Evolutionary conservation across 495 filamentous ascomycete genomes (phyloP).

Genomic region (Annulohypoxylon nitens): DNA sequence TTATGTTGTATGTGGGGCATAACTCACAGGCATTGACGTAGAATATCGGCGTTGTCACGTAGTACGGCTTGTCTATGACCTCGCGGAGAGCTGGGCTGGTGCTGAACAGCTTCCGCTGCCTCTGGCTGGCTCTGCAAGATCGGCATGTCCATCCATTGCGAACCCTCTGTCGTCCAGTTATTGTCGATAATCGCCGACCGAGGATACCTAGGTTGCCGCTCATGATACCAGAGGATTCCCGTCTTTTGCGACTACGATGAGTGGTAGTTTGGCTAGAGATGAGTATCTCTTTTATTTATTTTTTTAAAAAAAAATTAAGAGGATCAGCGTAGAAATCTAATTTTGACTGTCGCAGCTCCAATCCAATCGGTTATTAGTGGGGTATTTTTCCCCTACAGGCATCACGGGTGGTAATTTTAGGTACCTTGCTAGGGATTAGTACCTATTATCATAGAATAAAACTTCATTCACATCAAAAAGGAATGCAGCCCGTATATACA

Average conservation of each 20-base stretch:
- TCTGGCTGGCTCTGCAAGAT: conserved; percentile 40
- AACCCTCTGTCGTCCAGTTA: conserved; percentile 16
- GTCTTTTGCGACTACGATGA: neutral
- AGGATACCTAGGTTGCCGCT: conserved; percentile 32
- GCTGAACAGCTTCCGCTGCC: conserved; percentile 39
- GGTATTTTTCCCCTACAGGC: too few relatives aligned
- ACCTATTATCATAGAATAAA: too few relatives aligned
- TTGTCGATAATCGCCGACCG: conserved; percentile 32
- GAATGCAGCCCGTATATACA: neutral
- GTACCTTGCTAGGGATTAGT: too few relatives aligned
- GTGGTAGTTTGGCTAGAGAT: neutral
- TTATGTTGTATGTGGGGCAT: neutral
- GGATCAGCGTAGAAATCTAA: conserved; percentile 20
- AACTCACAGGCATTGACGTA: conserved; percentile 94
- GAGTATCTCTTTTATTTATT: neutral
- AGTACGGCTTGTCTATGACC: conserved; percentile 81
- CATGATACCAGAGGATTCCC: conserved; percentile 35
- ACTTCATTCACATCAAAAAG: too few relatives aligned
- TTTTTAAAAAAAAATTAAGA: neutral
- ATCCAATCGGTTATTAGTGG: neutral
- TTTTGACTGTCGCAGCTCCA: conserved; percentile 3
- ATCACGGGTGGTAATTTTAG: too few relatives aligned
- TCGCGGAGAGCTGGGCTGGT: conserved; percentile 15
- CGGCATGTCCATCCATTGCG: conserved; percentile 47
- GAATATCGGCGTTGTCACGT: conserved; percentile 97